Evolutionary conservation across 495 filamentous ascomycete species (phyloP).

Genomic region (Tuber indicum): DNA sequence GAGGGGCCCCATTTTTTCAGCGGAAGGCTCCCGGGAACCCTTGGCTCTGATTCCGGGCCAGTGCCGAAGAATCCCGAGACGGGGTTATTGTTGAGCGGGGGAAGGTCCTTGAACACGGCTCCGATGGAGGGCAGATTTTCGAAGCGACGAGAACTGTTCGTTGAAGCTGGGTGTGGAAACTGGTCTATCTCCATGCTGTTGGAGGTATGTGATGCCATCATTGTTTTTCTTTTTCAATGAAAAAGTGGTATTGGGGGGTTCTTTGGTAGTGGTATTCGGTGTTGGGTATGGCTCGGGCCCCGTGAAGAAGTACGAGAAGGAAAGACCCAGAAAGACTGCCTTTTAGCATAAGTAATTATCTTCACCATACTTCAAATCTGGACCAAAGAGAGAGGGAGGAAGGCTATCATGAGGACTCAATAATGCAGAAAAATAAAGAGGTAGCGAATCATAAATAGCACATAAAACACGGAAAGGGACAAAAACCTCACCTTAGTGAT

Average conservation of each 20-base stretch:
- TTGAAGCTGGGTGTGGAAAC: conserved; percentile 2
- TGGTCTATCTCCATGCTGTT: background rate
- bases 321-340: background rate
- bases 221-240: background rate
- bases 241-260: background rate
- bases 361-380: background rate
- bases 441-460: conserved; percentile 3
- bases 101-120: background rate
- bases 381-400: conserved; percentile 1
- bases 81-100: background rate
- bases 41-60: conserved; percentile 1
- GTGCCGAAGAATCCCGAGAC: background rate
- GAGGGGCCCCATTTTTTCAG: conserved; percentile 3
- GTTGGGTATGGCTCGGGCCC: background rate
- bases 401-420: background rate
- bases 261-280: conserved; percentile 2
- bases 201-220: conserved; percentile 6
- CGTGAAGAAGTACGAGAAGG: background rate
- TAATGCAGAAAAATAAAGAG: conserved; percentile 9
- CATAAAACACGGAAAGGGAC: background rate
- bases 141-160: background rate
- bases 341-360: background rate
- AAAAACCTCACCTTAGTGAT: background rate
- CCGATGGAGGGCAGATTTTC: conserved; percentile 1
- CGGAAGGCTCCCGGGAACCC: background rate